phyloP scores from a whole-genome alignment of 2,329 filamentous ascomycete genomes.

The Alternaria dauci region DNA sequence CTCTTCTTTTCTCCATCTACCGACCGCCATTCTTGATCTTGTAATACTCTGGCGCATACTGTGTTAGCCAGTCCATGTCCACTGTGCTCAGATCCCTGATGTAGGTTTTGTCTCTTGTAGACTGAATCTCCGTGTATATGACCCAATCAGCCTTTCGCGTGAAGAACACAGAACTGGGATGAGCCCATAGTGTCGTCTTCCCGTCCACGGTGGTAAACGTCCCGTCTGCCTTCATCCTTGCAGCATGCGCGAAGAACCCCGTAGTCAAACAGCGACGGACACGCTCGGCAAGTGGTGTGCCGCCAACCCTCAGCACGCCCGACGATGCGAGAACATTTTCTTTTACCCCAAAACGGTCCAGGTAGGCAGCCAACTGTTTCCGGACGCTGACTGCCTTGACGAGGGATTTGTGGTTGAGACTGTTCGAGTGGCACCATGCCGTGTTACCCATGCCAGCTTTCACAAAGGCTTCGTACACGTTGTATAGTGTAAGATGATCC shows the following conservation, averaged over 20 bases:
- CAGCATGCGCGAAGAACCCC: slow-evolving; percentile 92
- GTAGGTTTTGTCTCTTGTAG: slow-evolving; percentile 86
- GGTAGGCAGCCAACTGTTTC: slow-evolving; percentile 82
- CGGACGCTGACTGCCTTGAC: slow-evolving; percentile 84
- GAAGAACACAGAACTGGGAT: slow-evolving; percentile 94
- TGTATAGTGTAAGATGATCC: slow-evolving; percentile 90
- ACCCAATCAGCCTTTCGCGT: slow-evolving; percentile 97
- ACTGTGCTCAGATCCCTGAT: slow-evolving; percentile 94
- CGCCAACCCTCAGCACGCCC: slow-evolving; percentile 51
- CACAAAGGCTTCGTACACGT: slow-evolving; percentile 90
- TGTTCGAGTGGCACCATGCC: slow-evolving; percentile 86
- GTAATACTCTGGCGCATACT: slow-evolving; percentile 79
- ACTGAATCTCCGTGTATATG: slow-evolving; percentile 91
- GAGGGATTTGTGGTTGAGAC: slow-evolving; percentile 87
- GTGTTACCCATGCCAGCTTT: slow-evolving; percentile 82
- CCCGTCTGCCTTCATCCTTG: slow-evolving; percentile 92
- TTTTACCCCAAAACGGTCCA: slow-evolving; percentile 82
- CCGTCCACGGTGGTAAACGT: slow-evolving; percentile 87
- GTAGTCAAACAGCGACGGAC: slow-evolving; percentile 86
- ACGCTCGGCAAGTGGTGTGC: slow-evolving; percentile 68
- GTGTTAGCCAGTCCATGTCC: slow-evolving; percentile 88
- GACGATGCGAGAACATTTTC: slow-evolving; percentile 58
- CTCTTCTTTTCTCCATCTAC: slow-evolving; percentile 4
- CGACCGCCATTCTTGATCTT: slow-evolving; percentile 37
- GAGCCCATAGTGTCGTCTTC: slow-evolving; percentile 79